Percentiles rank a stretch among this genome's conserved stretches.
Conservation (phyloP, 768 basidiomycete genomes). For the Leccinum disarticulatum region DNA sequence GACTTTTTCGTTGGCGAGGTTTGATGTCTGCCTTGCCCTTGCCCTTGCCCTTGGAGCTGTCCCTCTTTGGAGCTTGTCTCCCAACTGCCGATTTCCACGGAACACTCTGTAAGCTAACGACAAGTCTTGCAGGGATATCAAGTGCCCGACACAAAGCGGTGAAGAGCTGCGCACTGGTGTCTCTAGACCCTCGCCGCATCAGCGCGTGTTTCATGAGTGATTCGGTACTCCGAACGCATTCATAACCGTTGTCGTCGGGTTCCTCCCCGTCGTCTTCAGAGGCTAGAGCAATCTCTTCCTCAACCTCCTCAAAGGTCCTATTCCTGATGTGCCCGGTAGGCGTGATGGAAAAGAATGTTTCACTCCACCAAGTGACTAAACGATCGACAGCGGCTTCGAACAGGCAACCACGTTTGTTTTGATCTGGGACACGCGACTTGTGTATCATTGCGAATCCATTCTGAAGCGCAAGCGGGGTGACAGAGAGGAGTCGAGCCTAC, state of each 20-base stretch:
- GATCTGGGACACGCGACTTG: slow-evolving; percentile 78
- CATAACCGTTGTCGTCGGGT: slow-evolving; percentile 47
- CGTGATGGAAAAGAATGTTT: slow-evolving; percentile 63
- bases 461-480: slow-evolving; percentile 79
- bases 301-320: slow-evolving; percentile 75
- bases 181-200: slow-evolving; percentile 75
- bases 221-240: slow-evolving; percentile 72
- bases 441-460: slow-evolving; percentile 80
- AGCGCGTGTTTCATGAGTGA: slow-evolving; percentile 94
- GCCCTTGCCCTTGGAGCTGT: slow-evolving; percentile 39
- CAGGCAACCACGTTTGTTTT: slow-evolving; percentile 76
- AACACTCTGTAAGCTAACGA: slow-evolving; percentile 88
- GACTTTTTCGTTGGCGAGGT: slow-evolving; percentile 55
- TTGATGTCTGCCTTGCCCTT: slow-evolving; percentile 42
- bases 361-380: slow-evolving; percentile 84
- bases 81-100: slow-evolving; percentile 80
- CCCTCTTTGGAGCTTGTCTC: slow-evolving; percentile 43
- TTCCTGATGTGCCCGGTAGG: slow-evolving; percentile 69
- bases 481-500: slow-evolving; percentile 85
- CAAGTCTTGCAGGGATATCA: slow-evolving; percentile 81
- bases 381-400: slow-evolving; percentile 80
- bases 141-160: slow-evolving; percentile 86
- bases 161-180: slow-evolving; percentile 88
- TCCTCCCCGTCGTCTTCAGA: slow-evolving; percentile 40
- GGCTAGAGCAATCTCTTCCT: slow-evolving; percentile 34